Conservation (phyloP, 1,284 basidiomycete genomes). For the Cutaneotrichosporon mucoides region DNA sequence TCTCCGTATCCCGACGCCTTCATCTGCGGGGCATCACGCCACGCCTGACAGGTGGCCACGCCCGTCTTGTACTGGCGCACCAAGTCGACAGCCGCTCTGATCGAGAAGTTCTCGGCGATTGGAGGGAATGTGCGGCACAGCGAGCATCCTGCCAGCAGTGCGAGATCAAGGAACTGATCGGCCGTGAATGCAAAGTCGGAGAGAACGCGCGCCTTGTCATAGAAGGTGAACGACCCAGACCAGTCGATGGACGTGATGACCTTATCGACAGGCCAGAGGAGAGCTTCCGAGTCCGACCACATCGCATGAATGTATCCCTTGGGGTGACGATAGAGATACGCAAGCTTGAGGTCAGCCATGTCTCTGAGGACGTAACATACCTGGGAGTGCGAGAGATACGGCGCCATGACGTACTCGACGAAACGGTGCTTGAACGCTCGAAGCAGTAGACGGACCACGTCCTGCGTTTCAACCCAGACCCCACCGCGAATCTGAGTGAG, state of each 20-base stretch:
- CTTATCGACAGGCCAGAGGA: constrained; percentile 87
- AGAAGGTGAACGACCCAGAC: constrained; percentile 69
- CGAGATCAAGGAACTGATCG: constrained; percentile 93
- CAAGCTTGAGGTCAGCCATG: constrained; percentile 57
- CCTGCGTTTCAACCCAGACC: constrained; percentile 62
- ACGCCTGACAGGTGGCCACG: constrained; percentile 70
- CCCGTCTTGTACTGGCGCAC: constrained; percentile 86
- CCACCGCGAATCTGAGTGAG: constrained; percentile 68
- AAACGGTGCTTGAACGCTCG: constrained; percentile 91
- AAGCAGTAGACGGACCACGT: constrained; percentile 86
- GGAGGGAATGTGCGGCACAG: constrained; percentile 82
- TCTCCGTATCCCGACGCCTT: constrained; percentile 61
- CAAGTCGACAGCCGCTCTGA: constrained; percentile 82
- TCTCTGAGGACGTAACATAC: constrained; percentile 51
- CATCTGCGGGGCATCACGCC: constrained; percentile 56
- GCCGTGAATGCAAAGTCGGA: constrained; percentile 70
- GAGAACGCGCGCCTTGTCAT: constrained; percentile 74
- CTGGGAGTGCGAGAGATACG: constrained; percentile 91
- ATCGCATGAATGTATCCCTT: constrained; percentile 95
- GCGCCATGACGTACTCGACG: constrained; percentile 93
- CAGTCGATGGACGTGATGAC: constrained; percentile 85
- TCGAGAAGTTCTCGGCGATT: constrained; percentile 63
- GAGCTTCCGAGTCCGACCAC: constrained; percentile 82
- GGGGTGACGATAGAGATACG: constrained; percentile 87
- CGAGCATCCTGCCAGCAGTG: constrained; percentile 86